These are phyloP conservation scores for Malassezia equina DNA, from an alignment of 1,284 basidiomycete species.

Conservation along the genomic window DNA sequence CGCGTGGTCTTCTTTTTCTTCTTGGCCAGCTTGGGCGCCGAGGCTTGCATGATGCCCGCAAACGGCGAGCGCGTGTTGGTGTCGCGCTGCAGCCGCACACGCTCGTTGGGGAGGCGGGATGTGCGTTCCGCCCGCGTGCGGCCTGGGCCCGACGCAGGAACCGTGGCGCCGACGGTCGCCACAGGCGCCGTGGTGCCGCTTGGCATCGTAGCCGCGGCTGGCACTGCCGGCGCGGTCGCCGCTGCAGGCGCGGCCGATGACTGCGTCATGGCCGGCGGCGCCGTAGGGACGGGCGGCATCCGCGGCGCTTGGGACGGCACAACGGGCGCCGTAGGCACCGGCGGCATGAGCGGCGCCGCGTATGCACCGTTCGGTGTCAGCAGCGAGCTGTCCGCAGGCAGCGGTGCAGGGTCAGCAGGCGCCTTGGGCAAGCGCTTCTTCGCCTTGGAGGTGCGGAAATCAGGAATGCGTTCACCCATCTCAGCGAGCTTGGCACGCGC, in stretches of 20 bases:
- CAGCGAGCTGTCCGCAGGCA: neutral
- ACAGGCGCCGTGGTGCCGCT: neutral
- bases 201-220: neutral
- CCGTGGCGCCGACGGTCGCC: neutral
- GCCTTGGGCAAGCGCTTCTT: neutral
- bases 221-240: neutral
- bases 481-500: conserved; percentile 17
- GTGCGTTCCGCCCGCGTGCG: neutral
- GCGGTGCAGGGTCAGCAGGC: neutral
- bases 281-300: neutral
- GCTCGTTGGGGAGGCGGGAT: neutral
- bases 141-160: neutral
- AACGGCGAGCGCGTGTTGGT: neutral
- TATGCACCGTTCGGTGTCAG: neutral
- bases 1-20: conserved; percentile 1
- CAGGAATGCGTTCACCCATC: conserved; percentile 15
- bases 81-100: neutral
- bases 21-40: neutral
- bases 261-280: neutral
- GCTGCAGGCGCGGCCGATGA: neutral
- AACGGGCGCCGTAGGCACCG: neutral
- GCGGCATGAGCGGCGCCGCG: neutral
- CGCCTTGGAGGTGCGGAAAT: neutral
- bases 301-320: neutral
- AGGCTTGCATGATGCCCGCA: neutral